Evolutionary conservation across 208 protist species (phyloP), one percentile per base, ranked within the genome.

Genomic region (Crithidia fasciculata): DNA sequence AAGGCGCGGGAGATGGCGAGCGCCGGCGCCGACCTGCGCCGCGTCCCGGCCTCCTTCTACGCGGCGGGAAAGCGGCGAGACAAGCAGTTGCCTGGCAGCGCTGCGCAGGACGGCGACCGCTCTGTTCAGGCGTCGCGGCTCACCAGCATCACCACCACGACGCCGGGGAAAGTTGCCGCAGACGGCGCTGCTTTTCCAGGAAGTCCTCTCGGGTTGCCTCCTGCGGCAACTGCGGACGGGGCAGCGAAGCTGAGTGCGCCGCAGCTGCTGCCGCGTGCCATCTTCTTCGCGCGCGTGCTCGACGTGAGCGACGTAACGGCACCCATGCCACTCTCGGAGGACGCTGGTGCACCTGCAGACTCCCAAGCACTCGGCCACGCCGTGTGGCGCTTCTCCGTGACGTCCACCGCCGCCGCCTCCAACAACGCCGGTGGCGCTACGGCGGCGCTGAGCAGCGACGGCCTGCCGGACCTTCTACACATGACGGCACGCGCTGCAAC

Each of bases 281-380:
- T 95, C 40, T 92, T 92, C 71, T 93, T 92, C 50, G 44, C 71
- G 37, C 86, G 80, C 12, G 80, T 68, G n/a, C 74, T 83, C 43
- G 84, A 89, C 52, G 76, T 91, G 36, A 83, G 74, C 55, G 76
- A 80, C 68, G 49, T 68, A 47, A 28, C 49, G 43, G 19, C 64
- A 10, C 45, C 56, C 37, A 68, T 54, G 37, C 60, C 62, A 8
- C 39, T 6, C 3, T 43, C 40, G 57, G 52, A 41, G 2, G 60
- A 76, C 55, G 40, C 47, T 43, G 55, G 28, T 28, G 28, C 28
- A 28, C 28, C 62, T 19, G 61, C 57, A 16, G 55, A 53, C 12
- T 52, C 15, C n/a, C 13, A 52, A 40, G 47, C 44, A 28, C 50
- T 71, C 8, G 68, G 72, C 45, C 28, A 45, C 18, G 72, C 72